phyloP scores from a whole-genome alignment of 2,329 filamentous ascomycete genomes.

The Penicillium sp. region DNA sequence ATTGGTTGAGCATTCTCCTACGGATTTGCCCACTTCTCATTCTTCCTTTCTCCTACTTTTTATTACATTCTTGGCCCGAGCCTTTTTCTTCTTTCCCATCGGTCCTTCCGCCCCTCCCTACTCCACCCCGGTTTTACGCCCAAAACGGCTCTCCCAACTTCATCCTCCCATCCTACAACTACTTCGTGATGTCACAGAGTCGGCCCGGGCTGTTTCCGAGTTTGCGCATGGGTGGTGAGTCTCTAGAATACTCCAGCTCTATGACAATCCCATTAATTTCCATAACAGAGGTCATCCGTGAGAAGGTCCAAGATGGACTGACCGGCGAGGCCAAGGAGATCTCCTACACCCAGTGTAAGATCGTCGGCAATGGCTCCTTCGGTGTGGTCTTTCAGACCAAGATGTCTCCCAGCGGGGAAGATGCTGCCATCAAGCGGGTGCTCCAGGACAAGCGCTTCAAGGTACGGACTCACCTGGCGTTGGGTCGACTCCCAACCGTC shows the following conservation, averaged over 20 bases:
- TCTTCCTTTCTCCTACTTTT: slow-evolving; percentile 21
- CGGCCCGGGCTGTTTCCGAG: slow-evolving; percentile 84
- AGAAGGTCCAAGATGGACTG: slow-evolving; percentile 97
- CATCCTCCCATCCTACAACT: slow-evolving; percentile 21
- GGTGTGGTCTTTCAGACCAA: slow-evolving; percentile 99
- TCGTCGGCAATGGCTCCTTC: slow-evolving; percentile 98
- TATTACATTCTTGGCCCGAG: slow-evolving; percentile 37
- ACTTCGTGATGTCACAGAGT: slow-evolving; percentile 77
- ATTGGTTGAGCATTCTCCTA: slow-evolving; percentile 23
- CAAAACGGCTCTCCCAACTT: slow-evolving; percentile 56
- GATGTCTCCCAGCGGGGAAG: slow-evolving; percentile 94
- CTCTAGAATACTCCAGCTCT: not conserved
- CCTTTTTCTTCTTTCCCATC: slow-evolving; percentile 39
- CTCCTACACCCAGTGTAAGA: slow-evolving; percentile 99
- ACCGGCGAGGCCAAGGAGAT: slow-evolving; percentile 96
- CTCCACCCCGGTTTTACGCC: slow-evolving; percentile 39
- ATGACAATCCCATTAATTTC: not conserved
- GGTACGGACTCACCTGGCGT: slow-evolving; percentile 54
- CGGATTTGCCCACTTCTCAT: slow-evolving; percentile 23
- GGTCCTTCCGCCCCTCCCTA: slow-evolving; percentile 38
- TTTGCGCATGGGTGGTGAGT: slow-evolving; percentile 96
- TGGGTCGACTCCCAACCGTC: no score
- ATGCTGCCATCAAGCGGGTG: slow-evolving; percentile 98
- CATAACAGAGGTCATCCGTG: slow-evolving; percentile 83
- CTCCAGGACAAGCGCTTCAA: slow-evolving; percentile 99